Percentiles rank a stretch among this genome's conserved stretches.
Evolutionary conservation across 495 filamentous ascomycete genomes (phyloP).

Genomic region (Penicillium paradoxum): DNA sequence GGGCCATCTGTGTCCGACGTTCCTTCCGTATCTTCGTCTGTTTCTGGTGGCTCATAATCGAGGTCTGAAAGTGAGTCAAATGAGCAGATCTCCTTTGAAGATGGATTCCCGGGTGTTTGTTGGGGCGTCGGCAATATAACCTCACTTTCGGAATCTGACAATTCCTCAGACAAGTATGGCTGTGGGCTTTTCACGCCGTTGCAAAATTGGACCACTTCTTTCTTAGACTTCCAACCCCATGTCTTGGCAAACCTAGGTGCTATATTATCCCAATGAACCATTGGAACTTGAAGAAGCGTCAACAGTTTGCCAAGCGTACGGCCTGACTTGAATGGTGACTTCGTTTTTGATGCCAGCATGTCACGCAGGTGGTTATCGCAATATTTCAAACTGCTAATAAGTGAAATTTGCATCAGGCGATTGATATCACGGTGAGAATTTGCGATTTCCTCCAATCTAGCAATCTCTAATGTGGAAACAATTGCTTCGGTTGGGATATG

Average conservation of each 20-base stretch:
- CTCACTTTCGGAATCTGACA: neutral
- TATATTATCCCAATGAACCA: neutral
- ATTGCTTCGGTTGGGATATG: slow-evolving; percentile 22
- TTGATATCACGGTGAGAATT: slow-evolving; percentile 14
- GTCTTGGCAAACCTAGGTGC: neutral
- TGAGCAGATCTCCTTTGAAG: neutral
- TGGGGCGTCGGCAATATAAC: neutral
- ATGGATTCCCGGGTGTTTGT: neutral
- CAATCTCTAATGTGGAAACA: slow-evolving; percentile 21
- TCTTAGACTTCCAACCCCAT: neutral
- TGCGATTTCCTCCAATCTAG: slow-evolving; percentile 16
- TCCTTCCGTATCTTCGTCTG: neutral
- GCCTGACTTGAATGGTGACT: neutral
- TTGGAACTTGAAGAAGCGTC: neutral
- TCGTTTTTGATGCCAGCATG: neutral
- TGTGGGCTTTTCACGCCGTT: neutral
- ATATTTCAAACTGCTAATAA: neutral
- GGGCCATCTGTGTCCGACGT: neutral
- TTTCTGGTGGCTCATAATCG: neutral
- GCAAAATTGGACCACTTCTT: neutral
- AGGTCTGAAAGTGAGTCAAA: neutral
- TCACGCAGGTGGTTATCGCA: neutral
- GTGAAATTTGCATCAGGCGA: slow-evolving; percentile 21
- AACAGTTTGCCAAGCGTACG: neutral
- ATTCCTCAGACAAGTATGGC: neutral